These are phyloP conservation scores for Musa beccarii DNA, from an alignment of 176 grass and related monocot species.

Conservation along the genomic window DNA sequence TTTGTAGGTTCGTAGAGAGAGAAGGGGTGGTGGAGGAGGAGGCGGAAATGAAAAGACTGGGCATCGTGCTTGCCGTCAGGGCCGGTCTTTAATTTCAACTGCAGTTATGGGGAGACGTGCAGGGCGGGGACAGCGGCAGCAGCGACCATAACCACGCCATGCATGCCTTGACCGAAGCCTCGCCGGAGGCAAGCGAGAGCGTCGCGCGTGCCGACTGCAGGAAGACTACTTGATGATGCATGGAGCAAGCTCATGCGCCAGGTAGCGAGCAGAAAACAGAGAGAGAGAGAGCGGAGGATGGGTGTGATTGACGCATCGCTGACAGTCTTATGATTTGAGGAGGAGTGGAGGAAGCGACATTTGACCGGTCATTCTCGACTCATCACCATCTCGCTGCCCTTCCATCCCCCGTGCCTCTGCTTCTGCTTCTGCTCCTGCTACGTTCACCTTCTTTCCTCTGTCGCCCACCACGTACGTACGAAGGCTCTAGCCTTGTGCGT, in stretches of 20 bases:
- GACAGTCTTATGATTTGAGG: slow-evolving; percentile 12
- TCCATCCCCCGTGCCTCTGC: neutral
- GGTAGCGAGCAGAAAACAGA: neutral
- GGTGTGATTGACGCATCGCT: slow-evolving; percentile 8
- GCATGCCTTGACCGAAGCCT: neutral
- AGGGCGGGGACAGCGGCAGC: neutral
- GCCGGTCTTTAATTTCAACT: neutral
- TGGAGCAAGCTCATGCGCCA: neutral
- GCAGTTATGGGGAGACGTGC: neutral
- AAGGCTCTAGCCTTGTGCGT: too few species aligned
- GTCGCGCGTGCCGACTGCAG: neutral
- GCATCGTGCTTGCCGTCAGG: neutral
- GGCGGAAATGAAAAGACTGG: neutral
- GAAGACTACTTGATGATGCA: neutral
- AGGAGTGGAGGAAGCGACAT: slow-evolving; percentile 2
- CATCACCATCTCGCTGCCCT: neutral
- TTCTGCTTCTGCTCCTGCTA: neutral
- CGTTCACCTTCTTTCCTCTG: too few species aligned
- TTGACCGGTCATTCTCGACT: slow-evolving; percentile 5
- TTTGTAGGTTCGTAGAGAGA: neutral
- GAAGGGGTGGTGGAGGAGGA: neutral
- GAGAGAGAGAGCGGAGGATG: neutral
- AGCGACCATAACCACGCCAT: neutral
- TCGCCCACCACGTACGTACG: too few species aligned
- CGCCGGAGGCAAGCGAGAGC: neutral